Evolutionary conservation across 495 filamentous ascomycete genomes (phyloP).

Genomic region (Penicillium ochrochloron): DNA sequence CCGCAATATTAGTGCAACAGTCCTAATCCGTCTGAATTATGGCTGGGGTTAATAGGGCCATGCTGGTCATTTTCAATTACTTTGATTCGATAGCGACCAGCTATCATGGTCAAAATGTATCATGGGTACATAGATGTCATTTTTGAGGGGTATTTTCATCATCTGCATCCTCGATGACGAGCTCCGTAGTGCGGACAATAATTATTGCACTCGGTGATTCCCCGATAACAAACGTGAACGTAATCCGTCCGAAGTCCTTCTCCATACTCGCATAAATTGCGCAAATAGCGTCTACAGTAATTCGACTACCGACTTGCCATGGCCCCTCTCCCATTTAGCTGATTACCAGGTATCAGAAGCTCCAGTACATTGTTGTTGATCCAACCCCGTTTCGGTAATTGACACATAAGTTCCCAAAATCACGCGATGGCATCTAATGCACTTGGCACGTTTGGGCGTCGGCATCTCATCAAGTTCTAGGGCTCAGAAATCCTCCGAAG

Average conservation of each 20-base stretch:
- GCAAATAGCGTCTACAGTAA: constrained; percentile 15
- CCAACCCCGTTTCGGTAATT: background rate
- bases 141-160: constrained; percentile 19
- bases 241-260: background rate
- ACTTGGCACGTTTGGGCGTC: background rate
- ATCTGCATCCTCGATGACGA: constrained; percentile 31
- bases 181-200: constrained; percentile 8
- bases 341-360: background rate
- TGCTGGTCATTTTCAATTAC: background rate
- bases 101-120: background rate
- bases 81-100: background rate
- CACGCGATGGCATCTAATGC: constrained; percentile 8
- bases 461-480: background rate
- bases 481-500: background rate
- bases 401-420: background rate
- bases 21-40: background rate
- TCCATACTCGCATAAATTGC: constrained; percentile 27
- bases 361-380: background rate
- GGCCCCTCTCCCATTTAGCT: background rate
- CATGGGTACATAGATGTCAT: background rate
- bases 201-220: background rate
- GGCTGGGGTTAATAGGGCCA: background rate
- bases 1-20: no score
- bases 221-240: background rate
- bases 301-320: constrained; percentile 8